Conservation (phyloP, 495 filamentous ascomycete species). For the Antarctomyces pellizariae region DNA sequence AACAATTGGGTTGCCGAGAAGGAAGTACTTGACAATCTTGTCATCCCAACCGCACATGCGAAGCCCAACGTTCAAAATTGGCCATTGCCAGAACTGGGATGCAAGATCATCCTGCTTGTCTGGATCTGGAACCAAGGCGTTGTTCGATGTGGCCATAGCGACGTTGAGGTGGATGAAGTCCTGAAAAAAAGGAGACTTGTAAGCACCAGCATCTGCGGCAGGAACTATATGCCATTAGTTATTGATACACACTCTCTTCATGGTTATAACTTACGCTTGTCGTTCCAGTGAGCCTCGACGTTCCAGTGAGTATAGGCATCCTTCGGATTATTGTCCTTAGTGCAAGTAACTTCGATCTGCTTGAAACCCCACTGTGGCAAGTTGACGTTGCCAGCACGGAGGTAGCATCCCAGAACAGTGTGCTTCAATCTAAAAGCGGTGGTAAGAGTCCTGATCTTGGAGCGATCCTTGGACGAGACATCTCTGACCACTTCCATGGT, state of each 20-base stretch:
- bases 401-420: slow-evolving; percentile 65
- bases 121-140: slow-evolving; percentile 88
- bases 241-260: slow-evolving; percentile 3
- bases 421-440: slow-evolving; percentile 83
- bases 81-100: slow-evolving; percentile 97
- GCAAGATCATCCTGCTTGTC: slow-evolving; percentile 98
- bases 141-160: slow-evolving; percentile 99
- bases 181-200: slow-evolving; percentile 87
- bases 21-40: slow-evolving; percentile 86
- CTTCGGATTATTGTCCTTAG: slow-evolving; percentile 74
- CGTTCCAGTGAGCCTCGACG: slow-evolving; percentile 84
- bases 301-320: slow-evolving; percentile 99
- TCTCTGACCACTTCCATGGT: slow-evolving; percentile 77
- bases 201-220: slow-evolving; percentile 70
- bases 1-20: slow-evolving; percentile 85
- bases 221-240: slow-evolving; percentile 38
- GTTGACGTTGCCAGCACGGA: slow-evolving; percentile 88
- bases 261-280: slow-evolving; percentile 46
- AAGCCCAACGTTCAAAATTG: slow-evolving; percentile 78
- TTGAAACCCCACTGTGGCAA: slow-evolving; percentile 99
- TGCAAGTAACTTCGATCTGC: slow-evolving; percentile 92
- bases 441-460: slow-evolving; percentile 74
- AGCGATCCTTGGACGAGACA: slow-evolving; percentile 63
- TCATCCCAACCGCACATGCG: slow-evolving; percentile 99
- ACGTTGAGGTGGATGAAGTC: slow-evolving; percentile 97